Base-by-base conservation (phyloP, 129 eudicot species). In the Oenanthe sinensis region DNA sequence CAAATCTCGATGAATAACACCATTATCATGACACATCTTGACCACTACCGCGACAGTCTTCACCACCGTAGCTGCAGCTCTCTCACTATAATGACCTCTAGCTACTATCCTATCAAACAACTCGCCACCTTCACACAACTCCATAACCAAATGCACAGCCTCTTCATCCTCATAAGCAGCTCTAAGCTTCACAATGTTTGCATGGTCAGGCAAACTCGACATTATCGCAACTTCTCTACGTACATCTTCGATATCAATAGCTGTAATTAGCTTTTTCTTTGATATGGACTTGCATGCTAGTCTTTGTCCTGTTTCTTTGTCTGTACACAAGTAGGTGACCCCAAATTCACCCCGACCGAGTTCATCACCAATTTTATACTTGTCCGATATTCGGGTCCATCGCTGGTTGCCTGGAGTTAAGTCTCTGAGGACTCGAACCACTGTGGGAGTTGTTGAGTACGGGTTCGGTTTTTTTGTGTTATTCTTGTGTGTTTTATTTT, bases 331-430 rank as follows among this genome's bases (percentile, higher is more conserved):
- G 79, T 94, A 94, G 8, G 98, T 94, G 17, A 94, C 80, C 6
- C 98, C 98, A 49, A 94, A 94, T 48, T 94, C 98, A 0, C 98
- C 98, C 5, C 98, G 90, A 24, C 98, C 98, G 78, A 94, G 83
- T 73, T 94, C 98, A 14, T 92, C 92, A 19, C 97, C 98, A 11
- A 94, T 88, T 13, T 90, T 70, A 79, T 94, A 94, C 84, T 91
- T 94, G 81, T 94, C 97, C 75, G 88, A 77, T 70, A 94, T 90
- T 8, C 89, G 86, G 45, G 90, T 85, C 75, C 88, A 86, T 78
- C 80, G 86, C 17, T 81, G 83, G 24, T 85, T 81, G 72, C 81
- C 79, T 5, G 87, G 92, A 22, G 81, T 65, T 82, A 89, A 75
- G 79, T 93, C 98, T 80, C 86, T 89, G 20, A 93, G 74, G 9